These are phyloP conservation scores for Cerrena zonata DNA, from an alignment of 1,284 basidiomycete genomes.

Conservation along the genomic window DNA sequence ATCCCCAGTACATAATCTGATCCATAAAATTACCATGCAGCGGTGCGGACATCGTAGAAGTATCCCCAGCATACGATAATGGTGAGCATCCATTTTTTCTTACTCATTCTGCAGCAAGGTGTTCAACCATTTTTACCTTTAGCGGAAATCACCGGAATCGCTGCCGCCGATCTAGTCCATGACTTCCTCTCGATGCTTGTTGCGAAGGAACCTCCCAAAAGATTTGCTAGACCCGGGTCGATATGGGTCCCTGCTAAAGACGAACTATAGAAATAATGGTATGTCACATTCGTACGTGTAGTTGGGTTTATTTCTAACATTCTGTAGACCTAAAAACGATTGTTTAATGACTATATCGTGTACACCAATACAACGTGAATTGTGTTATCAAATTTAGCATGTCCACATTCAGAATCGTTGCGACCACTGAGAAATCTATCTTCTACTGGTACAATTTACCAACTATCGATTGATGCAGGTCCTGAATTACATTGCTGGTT, in stretches of 20 bases:
- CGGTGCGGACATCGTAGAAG: constrained; percentile 74
- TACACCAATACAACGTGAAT: too few relatives aligned
- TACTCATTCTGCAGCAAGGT: not conserved
- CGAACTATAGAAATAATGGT: constrained; percentile 21
- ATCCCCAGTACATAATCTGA: not conserved
- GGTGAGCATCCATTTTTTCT: constrained; percentile 28
- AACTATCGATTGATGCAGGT: not conserved
- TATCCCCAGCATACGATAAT: constrained; percentile 76
- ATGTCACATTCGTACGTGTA: too few relatives aligned
- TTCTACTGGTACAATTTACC: not conserved
- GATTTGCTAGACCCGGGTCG: constrained; percentile 16
- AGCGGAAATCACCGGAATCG: constrained; percentile 70
- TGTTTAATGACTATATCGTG: not conserved
- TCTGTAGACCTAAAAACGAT: not conserved
- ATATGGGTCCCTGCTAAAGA: constrained; percentile 17
- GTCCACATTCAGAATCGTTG: too few relatives aligned
- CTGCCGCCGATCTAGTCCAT: constrained; percentile 66
- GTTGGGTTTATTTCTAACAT: too few relatives aligned
- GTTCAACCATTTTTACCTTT: not conserved
- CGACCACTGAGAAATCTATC: not conserved
- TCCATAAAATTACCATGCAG: constrained; percentile 26
- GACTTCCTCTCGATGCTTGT: constrained; percentile 64
- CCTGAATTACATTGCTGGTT: not conserved
- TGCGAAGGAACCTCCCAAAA: constrained; percentile 30
- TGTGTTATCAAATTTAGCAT: too few relatives aligned